Evolutionary conservation across 2,329 filamentous ascomycete species (phyloP).

Genomic region (Aspergillus fumigatus): DNA sequence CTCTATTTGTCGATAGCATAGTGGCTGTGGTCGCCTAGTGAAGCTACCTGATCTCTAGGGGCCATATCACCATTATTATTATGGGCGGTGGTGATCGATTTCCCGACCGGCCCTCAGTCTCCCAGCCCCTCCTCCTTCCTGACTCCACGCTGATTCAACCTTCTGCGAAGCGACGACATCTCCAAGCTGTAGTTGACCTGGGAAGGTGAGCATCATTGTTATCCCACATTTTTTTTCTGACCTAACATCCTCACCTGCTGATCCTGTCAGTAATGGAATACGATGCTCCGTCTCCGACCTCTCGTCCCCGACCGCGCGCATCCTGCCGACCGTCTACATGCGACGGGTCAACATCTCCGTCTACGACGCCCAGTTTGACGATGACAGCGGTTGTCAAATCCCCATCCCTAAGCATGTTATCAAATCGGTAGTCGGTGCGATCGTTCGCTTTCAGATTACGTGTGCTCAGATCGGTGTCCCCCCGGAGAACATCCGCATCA

Average conservation of each 20-base stretch:
- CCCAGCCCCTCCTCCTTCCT: not conserved
- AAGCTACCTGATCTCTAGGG: not conserved
- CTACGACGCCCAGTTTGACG: constrained; percentile 64
- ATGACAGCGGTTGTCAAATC: constrained; percentile 35
- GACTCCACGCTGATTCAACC: not conserved
- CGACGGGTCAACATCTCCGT: constrained; percentile 75
- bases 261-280: constrained; percentile 66
- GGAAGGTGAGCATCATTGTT: constrained; percentile 28
- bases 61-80: not conserved
- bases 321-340: constrained; percentile 71
- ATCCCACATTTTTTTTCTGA: not conserved
- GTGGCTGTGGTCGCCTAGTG: too few species aligned
- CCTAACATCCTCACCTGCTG: not conserved
- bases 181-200: constrained; percentile 34
- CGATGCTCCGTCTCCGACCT: constrained; percentile 84
- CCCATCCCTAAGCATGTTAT: constrained; percentile 60
- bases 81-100: not conserved
- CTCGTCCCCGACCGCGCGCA: constrained; percentile 63
- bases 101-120: not conserved
- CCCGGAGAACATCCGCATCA: constrained; percentile 58
- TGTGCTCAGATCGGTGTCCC: constrained; percentile 66
- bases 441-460: constrained; percentile 66
- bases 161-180: constrained; percentile 5
- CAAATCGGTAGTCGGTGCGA: constrained; percentile 56
- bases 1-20: not conserved